Evolutionary conservation across 331 rosid species (phyloP), one percentile per base, ranked within the genome.

Genomic region (Dryas integrifolia): DNA sequence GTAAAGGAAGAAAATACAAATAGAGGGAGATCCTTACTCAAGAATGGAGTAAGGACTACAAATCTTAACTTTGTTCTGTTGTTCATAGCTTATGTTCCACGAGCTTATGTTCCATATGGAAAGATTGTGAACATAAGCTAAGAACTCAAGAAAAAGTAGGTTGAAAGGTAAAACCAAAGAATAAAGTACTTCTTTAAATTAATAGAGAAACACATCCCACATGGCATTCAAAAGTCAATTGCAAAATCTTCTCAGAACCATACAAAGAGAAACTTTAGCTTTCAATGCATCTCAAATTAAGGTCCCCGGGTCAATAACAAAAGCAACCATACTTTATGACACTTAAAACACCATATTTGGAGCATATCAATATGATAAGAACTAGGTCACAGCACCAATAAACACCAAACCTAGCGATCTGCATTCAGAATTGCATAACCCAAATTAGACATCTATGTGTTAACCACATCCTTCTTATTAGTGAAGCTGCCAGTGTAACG

Each of bases 81-180:
- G 58, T 53, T 16, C 58, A 53, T 53, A 53, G 58, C 30, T 53
- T n/a, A 53, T 50, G 35, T 30, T 30, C 35, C 35, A 30, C 35
- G 35, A 30, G 35, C 35, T 30, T 30, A 30, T 30, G 55, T 53
- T 53, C 58, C 58, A n/a, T 7, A 53, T 18, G 58, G 26, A 53
- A 53, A 59, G 65, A 59, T 59, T 59, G 46, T 59, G 65, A 59
- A 6, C 65, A 59, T 59, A 35, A 13, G 46, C 21, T 38, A 59
- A 11, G 44, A 6, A 38, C 44, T 0, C 45, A 13, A 60, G 10
- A 60, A 60, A 40, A 39, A 13, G 3, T 45, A 3, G 18, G 21
- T 35, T 35, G 65, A 60, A 60, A 60, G n/a, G 46, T 11, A 60
- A 35, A 58, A 24, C 43, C 35, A 30, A 30, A 30, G 35, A 30